These are phyloP conservation scores for Cordyceps cicadae DNA, from an alignment of 2,329 filamentous ascomycete genomes.

Conservation along the genomic window DNA sequence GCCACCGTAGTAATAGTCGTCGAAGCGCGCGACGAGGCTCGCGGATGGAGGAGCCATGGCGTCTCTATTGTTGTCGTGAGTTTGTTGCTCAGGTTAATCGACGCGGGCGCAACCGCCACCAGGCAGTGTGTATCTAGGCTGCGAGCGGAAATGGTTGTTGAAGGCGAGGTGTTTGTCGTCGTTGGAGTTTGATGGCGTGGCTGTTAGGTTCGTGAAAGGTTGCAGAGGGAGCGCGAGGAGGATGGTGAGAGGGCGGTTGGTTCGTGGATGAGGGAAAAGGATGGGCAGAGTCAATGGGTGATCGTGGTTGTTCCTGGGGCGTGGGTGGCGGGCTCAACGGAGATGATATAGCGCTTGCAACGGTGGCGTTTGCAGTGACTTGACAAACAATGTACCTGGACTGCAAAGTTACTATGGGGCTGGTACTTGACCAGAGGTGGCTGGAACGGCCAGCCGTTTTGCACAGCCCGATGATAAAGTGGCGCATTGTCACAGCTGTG, in stretches of 20 bases:
- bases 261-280: background rate
- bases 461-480: background rate
- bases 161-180: background rate
- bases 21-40: background rate
- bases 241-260: background rate
- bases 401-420: background rate
- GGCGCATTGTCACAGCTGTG: background rate
- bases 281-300: background rate
- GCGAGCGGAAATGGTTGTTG: background rate
- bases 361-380: background rate
- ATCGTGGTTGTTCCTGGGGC: background rate
- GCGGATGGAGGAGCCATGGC: constrained; percentile 6
- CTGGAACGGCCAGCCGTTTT: background rate
- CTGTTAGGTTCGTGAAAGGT: too few species aligned
- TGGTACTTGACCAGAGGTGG: background rate
- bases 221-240: background rate
- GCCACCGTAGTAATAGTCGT: background rate
- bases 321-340: background rate
- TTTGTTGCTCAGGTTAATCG: background rate
- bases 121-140: too few species aligned
- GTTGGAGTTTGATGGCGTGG: background rate
- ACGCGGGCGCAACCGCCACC: too few species aligned
- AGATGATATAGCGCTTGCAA: background rate
- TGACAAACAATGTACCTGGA: background rate
- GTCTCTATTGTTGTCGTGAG: background rate